Evolutionary conservation across 495 filamentous ascomycete genomes (phyloP), one percentile per base, ranked within the genome.

Genomic region (Penicillium roqueforti): DNA sequence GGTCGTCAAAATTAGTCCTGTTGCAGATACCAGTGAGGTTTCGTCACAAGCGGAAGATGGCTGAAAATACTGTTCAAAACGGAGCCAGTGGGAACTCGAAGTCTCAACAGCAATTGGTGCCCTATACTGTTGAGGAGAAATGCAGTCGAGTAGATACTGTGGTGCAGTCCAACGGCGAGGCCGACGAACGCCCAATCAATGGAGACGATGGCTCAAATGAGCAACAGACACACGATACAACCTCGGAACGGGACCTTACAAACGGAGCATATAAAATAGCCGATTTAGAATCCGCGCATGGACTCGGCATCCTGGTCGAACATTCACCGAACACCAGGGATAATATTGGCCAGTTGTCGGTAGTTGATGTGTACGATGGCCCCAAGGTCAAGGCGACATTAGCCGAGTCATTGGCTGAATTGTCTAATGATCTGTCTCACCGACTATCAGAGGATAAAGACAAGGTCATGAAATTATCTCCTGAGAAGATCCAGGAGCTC

Each of bases 401-500:
- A 25, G 56, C 61, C 18, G 61, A 62, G n/a, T 23, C 58, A 23
- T 36, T 67, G 31, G 56, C 61, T 22, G 61, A 62, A 13, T 23
- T 67, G 6, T 44, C 58, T 9, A 49, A 56, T 10, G 64, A 60
- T 29, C 41, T 54, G 7, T 44, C 53, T 9, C 51, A 44, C 13
- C 42, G 39, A n/a, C 23, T 59, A 5, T 10, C 54, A 2, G 58
- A 61, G 18, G 68, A 74, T 14, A 72, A 72, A 25, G 73, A 79
- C 2, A 69, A 66, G 37, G 63, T 79, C n/a, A 58, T 78, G 56
- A 83, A 79, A 47, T 54, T 83, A 31, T 78, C 78, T 6, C 72
- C 76, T 18, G 68, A 71, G 40, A 76, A 81, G 58, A 80, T 82
- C 31, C 71, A 81, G 50, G 79, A 80, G 50, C 70, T 83, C 26